phyloP scores from a whole-genome alignment of 2,329 filamentous ascomycete species.

The Elsinoe fawcettii region DNA sequence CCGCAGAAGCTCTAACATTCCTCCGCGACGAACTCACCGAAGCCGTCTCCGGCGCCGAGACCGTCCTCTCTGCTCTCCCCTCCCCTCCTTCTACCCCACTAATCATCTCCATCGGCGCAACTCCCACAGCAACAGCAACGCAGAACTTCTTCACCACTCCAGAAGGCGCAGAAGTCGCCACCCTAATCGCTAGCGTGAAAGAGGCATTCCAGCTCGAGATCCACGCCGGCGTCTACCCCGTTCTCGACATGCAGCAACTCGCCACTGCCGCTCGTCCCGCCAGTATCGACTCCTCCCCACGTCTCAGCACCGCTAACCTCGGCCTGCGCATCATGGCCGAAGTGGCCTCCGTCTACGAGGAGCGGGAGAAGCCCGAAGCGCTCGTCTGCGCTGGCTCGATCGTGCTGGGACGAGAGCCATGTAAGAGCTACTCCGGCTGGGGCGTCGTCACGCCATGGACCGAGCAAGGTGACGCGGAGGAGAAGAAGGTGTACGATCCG shows the following conservation, averaged over 20 bases:
- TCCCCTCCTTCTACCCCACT: conserved; percentile 26
- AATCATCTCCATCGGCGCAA: conserved; percentile 65
- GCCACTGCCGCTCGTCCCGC: conserved; percentile 56
- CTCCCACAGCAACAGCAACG: conserved; percentile 62
- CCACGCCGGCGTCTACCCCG: conserved; percentile 69
- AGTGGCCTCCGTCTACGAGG: conserved; percentile 59
- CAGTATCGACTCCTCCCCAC: conserved; percentile 24
- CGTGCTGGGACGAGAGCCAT: conserved; percentile 65
- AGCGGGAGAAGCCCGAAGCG: conserved; percentile 54
- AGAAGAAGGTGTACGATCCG: conserved; percentile 27
- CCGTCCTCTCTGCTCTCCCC: conserved; percentile 24
- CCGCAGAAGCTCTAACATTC: conserved; percentile 51
- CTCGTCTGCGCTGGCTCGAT: conserved; percentile 62
- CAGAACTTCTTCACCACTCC: conserved; percentile 48
- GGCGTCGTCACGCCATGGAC: conserved; percentile 58
- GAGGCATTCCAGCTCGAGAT: conserved; percentile 49
- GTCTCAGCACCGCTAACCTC: conserved; percentile 48
- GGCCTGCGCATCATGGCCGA: conserved; percentile 64
- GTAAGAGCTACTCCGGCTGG: conserved; percentile 63
- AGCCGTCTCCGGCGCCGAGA: conserved; percentile 41
- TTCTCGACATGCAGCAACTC: conserved; percentile 71
- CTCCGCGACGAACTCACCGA: conserved; percentile 54
- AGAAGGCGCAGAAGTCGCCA: conserved; percentile 29
- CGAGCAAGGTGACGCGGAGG: conserved; percentile 22
- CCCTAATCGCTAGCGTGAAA: conserved; percentile 31